These are phyloP conservation scores for Candida hispaniensis DNA, from an alignment of 805 yeast genomes.

Conservation along the genomic window DNA sequence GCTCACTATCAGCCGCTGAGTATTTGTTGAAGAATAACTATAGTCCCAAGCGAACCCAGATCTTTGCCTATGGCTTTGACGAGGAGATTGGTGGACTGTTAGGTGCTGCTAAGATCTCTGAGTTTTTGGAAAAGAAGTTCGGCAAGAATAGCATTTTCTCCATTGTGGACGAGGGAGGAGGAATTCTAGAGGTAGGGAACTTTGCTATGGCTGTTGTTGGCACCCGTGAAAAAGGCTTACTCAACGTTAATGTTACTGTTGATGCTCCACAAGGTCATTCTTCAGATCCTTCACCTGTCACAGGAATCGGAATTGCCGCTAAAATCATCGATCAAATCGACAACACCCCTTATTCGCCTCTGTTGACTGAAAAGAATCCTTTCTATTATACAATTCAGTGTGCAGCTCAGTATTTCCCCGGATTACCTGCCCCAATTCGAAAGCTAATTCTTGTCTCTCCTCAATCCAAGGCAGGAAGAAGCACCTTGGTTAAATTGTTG, in stretches of 20 bases:
- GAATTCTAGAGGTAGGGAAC: slow-evolving; percentile 37
- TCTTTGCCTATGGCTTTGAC: slow-evolving; percentile 65
- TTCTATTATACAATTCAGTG: slow-evolving; percentile 48
- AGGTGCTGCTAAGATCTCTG: slow-evolving; percentile 48
- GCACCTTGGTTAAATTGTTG: slow-evolving; percentile 13
- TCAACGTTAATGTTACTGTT: slow-evolving; percentile 41
- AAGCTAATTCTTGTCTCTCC: slow-evolving; percentile 16
- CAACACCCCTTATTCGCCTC: slow-evolving; percentile 40
- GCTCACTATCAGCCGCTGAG: slow-evolving; percentile 58
- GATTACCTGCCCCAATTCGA: slow-evolving; percentile 25
- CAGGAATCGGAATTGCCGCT: slow-evolving; percentile 64
- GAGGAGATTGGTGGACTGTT: slow-evolving; percentile 59
- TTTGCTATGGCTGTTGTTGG: slow-evolving; percentile 39
- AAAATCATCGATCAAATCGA: slow-evolving; percentile 50
- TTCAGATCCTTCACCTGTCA: slow-evolving; percentile 71
- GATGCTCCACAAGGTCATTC: slow-evolving; percentile 71
- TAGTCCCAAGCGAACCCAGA: slow-evolving; percentile 49
- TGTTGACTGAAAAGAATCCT: slow-evolving; percentile 48
- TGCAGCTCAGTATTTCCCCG: slow-evolving; percentile 41
- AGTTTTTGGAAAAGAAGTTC: slow-evolving; percentile 39
- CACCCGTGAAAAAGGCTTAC: slow-evolving; percentile 52
- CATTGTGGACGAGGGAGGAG: slow-evolving; percentile 62
- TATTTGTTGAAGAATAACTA: slow-evolving; percentile 41
- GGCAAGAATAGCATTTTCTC: slow-evolving; percentile 53
- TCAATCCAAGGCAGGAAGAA: slow-evolving; percentile 21